Evolutionary conservation across 176 grass and related monocot genomes (phyloP), one percentile per base, ranked within the genome.

Genomic region (Musa itinerans): DNA sequence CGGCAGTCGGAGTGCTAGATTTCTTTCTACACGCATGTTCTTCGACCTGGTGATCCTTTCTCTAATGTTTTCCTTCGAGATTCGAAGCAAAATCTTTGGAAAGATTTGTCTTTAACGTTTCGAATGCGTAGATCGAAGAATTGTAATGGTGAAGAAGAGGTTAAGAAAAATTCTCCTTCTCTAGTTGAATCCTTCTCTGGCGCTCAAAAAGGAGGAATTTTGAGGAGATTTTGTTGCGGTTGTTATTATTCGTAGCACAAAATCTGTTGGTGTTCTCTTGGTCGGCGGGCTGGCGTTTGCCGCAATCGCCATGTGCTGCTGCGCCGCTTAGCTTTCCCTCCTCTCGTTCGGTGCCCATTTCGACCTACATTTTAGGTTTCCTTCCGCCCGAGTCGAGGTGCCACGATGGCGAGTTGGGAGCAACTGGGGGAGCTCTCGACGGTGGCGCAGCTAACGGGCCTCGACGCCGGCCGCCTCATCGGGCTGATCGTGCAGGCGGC

Each of bases 391-490:
- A 17, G 26, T 11, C 8, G 14, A 43, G 53, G 13, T 21, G 12
- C 53, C 23, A 29, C 3, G 27, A 74, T 74, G 72, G 72, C 72
- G 23, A 27, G 23, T 74, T 74, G 72, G 72, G 72, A 74, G 23
- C 72, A 54, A 10, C 21, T 74, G 72, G 72, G 72, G 15, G 72
- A 74, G 72, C 72, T 74, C 50, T 54, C 86, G n/a, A 81, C 5
- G 6, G 25, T 87, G 20, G 69, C 11, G 1, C 86, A 88, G 68
- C 74, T 88, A 43, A 58, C 57, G 3, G 81, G 85, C 23, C 67
- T 83, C 17, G 85, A 87, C 20, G 85, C 85, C 2, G 68, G 78
- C 68, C 78, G 85, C 48, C 56, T 87, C 34, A 83, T 87, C 54
- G 75, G 66, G 7, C 69, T 71, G 50, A 76, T 80, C 23, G 23